Base-by-base conservation (phyloP, 2,329 filamentous ascomycete species). In the Aspergillus nomiae region DNA sequence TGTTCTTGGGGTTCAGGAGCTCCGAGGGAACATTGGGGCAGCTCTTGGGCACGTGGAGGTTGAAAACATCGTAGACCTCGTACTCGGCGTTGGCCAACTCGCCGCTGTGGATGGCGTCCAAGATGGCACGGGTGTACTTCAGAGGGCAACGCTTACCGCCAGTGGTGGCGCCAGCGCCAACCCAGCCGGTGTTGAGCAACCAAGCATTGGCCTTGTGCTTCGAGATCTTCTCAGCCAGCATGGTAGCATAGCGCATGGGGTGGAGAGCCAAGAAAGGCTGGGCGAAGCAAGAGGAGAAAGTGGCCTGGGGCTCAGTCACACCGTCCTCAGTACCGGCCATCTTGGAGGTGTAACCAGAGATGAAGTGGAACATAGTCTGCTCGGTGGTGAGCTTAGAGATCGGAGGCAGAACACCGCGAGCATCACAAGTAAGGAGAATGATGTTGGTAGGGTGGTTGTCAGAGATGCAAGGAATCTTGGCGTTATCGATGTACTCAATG, bases 331-430 rank as follows among this genome's bases (percentile, higher is more conserved):
- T 99, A 76, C 95, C 95, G 69, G 95, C 95, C 95, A 99, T 99
- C 90, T 99, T 99, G 77, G 94, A 98, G 68, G 95, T 99, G 87
- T 99, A 99, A 73, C 95, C 95, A 21, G 92, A 96, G 83, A 99
- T 99, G 89, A 99, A 99, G 87, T 99, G 95, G 90, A 98, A 99
- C 94, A 99, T 98, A 80, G 93, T 97, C 85, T 98, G 95, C 74
- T 92, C 89, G 69, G 90, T 88, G 85, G 91, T 89, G 78, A 99
- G 90, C 87, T 98, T 98, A 74, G 93, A 97, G 83, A 99, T 98
- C 56, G 95, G 95, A 62, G 95, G 95, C 61, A 99, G 89, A 56
- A 99, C 95, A 85, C 95, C 95, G 71, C 95, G 92, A 64, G 95
- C 95, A 75, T 99, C 95, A 84, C 95, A 99, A 67, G 95, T 99